Conservation (phyloP, 2,329 filamentous ascomycete species). For the Aspergillus costaricaensis region DNA sequence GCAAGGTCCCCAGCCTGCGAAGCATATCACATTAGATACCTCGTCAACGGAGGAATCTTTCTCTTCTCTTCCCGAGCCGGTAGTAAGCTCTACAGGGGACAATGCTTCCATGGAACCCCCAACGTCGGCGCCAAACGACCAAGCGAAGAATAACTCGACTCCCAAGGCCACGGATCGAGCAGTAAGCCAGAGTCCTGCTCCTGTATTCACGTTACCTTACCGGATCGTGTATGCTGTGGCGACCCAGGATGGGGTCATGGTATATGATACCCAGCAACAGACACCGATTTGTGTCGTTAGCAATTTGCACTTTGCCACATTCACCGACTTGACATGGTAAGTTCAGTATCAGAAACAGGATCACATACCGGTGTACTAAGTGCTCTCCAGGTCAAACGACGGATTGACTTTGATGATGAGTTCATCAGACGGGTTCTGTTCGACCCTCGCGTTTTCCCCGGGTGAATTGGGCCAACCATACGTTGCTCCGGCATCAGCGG, state of each 20-base stretch:
- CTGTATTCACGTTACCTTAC: conserved; percentile 82
- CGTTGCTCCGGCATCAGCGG: conserved; percentile 49
- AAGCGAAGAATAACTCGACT: conserved; percentile 56
- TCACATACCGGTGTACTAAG: conserved; percentile 20
- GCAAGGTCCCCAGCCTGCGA: conserved; percentile 67
- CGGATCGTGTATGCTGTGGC: conserved; percentile 96
- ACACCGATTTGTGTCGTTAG: conserved; percentile 92
- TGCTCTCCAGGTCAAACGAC: conserved; percentile 66
- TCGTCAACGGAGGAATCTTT: conserved; percentile 84
- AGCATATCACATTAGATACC: conserved; percentile 92
- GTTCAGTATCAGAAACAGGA: conserved; percentile 32
- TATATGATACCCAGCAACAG: conserved; percentile 97
- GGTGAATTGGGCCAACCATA: conserved; percentile 85
- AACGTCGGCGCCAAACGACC: conserved; percentile 47
- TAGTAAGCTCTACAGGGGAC: conserved; percentile 53
- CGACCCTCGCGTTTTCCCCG: conserved; percentile 77
- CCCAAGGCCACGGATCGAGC: conserved; percentile 55
- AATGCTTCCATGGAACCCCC: conserved; percentile 77
- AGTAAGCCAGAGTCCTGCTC: conserved; percentile 56
- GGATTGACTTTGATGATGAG: conserved; percentile 83
- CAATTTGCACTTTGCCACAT: conserved; percentile 95
- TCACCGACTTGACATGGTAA: conserved; percentile 94
- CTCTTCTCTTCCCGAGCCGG: conserved; percentile 77
- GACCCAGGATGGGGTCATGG: conserved; percentile 88
- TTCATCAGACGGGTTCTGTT: conserved; percentile 98